Percentiles rank a stretch among this genome's conserved stretches.
Evolutionary conservation across 176 grass and related monocot species (phyloP).

Genomic region (Urochloa ruziziensis): DNA sequence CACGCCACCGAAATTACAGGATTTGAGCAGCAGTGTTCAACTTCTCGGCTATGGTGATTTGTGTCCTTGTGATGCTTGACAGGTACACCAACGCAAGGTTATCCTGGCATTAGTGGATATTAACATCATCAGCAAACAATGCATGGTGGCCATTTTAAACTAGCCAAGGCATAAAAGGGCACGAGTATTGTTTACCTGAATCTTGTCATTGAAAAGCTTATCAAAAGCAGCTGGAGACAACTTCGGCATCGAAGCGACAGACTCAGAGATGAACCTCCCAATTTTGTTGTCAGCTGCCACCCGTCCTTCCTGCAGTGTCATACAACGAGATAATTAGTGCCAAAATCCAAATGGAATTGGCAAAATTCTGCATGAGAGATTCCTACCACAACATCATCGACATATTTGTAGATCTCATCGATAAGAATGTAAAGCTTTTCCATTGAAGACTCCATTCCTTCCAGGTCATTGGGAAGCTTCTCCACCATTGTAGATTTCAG

Average conservation of each 20-base stretch:
- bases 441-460: conserved; percentile 94
- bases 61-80: conserved; percentile 85
- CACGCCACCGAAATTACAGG: conserved; percentile 40
- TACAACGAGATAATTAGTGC: neutral
- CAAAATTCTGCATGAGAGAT: neutral
- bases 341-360: neutral
- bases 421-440: conserved; percentile 72
- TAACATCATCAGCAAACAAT: neutral
- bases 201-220: conserved; percentile 87
- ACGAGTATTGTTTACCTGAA: conserved; percentile 54
- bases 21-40: conserved; percentile 89
- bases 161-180: neutral
- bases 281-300: conserved; percentile 68
- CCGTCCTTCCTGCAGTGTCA: conserved; percentile 60
- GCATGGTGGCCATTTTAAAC: neutral
- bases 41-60: conserved; percentile 84
- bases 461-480: conserved; percentile 87
- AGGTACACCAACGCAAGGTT: conserved; percentile 86
- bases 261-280: conserved; percentile 65
- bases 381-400: conserved; percentile 84
- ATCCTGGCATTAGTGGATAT: conserved; percentile 45
- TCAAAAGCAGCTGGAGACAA: conserved; percentile 77
- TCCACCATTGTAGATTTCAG: conserved; percentile 79
- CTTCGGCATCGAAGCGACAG: conserved; percentile 75
- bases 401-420: conserved; percentile 93